A percentile compares a stretch with the other conserved stretches of the same genome.
These are phyloP conservation scores for Annulohypoxylon stygium DNA, from an alignment of 495 filamentous ascomycete species.

Conservation along the genomic window DNA sequence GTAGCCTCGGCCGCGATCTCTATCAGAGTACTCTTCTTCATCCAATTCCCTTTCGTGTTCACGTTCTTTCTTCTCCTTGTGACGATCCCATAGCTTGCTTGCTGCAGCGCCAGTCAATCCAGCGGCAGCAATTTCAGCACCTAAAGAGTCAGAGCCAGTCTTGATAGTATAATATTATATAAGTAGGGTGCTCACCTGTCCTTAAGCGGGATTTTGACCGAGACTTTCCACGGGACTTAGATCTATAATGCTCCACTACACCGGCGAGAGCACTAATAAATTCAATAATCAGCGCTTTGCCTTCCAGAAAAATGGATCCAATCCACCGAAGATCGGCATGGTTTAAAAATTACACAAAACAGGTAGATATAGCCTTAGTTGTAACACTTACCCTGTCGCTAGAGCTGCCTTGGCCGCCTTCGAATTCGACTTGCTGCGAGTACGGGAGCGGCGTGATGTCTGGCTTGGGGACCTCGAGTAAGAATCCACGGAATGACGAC, in stretches of 20 bases:
- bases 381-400: slow-evolving; percentile 70
- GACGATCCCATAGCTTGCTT: slow-evolving; percentile 84
- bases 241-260: slow-evolving; percentile 80
- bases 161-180: not conserved
- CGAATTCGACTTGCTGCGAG: slow-evolving; percentile 70
- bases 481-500: slow-evolving; percentile 62
- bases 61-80: slow-evolving; percentile 75
- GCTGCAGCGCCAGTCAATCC: slow-evolving; percentile 83
- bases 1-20: slow-evolving; percentile 60
- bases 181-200: slow-evolving; percentile 48
- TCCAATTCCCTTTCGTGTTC: slow-evolving; percentile 55
- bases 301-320: not conserved
- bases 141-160: slow-evolving; percentile 43
- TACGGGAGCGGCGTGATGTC: slow-evolving; percentile 55
- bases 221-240: slow-evolving; percentile 66
- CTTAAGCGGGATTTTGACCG: slow-evolving; percentile 68
- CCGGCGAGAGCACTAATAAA: slow-evolving; percentile 71
- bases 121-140: slow-evolving; percentile 75
- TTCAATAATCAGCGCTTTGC: slow-evolving; percentile 28
- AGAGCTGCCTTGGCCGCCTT: slow-evolving; percentile 82
- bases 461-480: slow-evolving; percentile 53
- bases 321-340: not conserved
- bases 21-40: slow-evolving; percentile 47
- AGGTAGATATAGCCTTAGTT: not conserved
- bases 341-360: not conserved